Conservation (phyloP, 345 rosid genomes). For the Anacardium occidentale region DNA sequence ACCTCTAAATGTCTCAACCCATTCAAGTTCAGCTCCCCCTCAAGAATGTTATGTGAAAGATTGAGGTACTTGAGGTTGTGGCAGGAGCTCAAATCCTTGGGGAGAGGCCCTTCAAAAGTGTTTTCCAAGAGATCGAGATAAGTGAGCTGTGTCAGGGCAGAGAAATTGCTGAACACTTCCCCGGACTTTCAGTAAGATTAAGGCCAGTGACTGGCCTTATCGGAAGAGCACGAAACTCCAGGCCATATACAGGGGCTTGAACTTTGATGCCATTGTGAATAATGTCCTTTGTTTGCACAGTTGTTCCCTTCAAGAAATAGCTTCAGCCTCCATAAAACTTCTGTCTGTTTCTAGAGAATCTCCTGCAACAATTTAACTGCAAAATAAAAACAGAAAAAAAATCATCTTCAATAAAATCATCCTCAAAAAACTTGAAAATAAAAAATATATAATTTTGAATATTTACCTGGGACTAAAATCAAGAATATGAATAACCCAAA, state of each 20-base stretch:
- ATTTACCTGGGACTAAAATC: constrained; percentile 34
- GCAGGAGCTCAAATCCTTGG: constrained; percentile 62
- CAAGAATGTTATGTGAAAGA: constrained; percentile 70
- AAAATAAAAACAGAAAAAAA: constrained; percentile 4
- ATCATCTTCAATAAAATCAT: constrained; percentile 2
- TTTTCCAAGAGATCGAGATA: constrained; percentile 70
- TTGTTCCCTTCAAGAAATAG: constrained; percentile 46
- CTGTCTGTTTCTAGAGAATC: constrained; percentile 66
- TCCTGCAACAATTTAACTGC: constrained; percentile 52
- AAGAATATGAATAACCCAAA: constrained; percentile 25
- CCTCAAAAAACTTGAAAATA: constrained; percentile 14
- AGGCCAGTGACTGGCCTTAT: constrained; percentile 55
- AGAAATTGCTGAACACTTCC: constrained; percentile 51
- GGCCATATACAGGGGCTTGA: constrained; percentile 65
- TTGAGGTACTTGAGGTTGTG: constrained; percentile 54
- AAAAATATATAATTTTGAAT: neutral
- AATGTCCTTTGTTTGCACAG: constrained; percentile 49
- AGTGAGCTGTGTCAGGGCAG: constrained; percentile 59
- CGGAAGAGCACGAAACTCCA: constrained; percentile 52
- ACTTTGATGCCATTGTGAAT: constrained; percentile 50
- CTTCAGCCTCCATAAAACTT: constrained; percentile 51
- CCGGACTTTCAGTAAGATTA: constrained; percentile 48
- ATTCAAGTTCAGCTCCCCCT: constrained; percentile 47
- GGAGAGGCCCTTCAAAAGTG: constrained; percentile 53
- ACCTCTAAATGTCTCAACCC: constrained; percentile 51